Conservation (phyloP, 1,139 yeast genomes). For the Nadsonia starkeyi-henricii region DNA sequence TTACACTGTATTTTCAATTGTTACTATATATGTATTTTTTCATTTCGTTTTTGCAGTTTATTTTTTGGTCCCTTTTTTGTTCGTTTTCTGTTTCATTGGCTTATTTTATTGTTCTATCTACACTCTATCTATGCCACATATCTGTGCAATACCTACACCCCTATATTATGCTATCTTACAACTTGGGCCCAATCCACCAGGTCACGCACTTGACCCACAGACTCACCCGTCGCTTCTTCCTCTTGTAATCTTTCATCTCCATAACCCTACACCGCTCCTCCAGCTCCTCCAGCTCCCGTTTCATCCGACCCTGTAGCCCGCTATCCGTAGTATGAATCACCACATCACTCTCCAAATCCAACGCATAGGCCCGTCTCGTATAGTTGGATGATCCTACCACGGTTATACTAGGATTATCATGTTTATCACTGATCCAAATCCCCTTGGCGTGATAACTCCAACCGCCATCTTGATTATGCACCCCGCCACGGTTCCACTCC, state of each 20-base stretch:
- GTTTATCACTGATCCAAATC: slow-evolving; percentile 57
- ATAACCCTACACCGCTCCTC: slow-evolving; percentile 38
- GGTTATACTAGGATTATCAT: slow-evolving; percentile 49
- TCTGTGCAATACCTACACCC: too few relatives aligned
- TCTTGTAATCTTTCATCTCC: slow-evolving; percentile 43
- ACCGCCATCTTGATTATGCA: slow-evolving; percentile 56
- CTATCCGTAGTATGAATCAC: slow-evolving; percentile 59
- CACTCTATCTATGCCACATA: too few relatives aligned
- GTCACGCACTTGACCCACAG: slow-evolving; percentile 38
- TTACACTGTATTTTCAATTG: too few relatives aligned
- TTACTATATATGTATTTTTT: too few relatives aligned
- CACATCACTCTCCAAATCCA: slow-evolving; percentile 82
- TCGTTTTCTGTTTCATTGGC: too few relatives aligned
- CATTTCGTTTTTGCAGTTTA: background rate
- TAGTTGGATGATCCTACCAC: slow-evolving; percentile 88
- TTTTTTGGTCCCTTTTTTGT: background rate
- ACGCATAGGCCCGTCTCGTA: slow-evolving; percentile 76
- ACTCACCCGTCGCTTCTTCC: slow-evolving; percentile 43
- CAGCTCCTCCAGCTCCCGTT: slow-evolving; percentile 49
- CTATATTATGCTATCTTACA: slow-evolving; percentile 27
- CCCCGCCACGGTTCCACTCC: slow-evolving; percentile 84
- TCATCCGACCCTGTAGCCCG: slow-evolving; percentile 42
- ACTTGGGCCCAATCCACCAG: slow-evolving; percentile 37
- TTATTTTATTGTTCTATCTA: too few relatives aligned
- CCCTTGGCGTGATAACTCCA: slow-evolving; percentile 99